Percentiles rank a stretch among this genome's conserved stretches.
These are phyloP conservation scores for Phytophthora sp. DNA, from an alignment of 352 stramenopile species.

Conservation along the genomic window DNA sequence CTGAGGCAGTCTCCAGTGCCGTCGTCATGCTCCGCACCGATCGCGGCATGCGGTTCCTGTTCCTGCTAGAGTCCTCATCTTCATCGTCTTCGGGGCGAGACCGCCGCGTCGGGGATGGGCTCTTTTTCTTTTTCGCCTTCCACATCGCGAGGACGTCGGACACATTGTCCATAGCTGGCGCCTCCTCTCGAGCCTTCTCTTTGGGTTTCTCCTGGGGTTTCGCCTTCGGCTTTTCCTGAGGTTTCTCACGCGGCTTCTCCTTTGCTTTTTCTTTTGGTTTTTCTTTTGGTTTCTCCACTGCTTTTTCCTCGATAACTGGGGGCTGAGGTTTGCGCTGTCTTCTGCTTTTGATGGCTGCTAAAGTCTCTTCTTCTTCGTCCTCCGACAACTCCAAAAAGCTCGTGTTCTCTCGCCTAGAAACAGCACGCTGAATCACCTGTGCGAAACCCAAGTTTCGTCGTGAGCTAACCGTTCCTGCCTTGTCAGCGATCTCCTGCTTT, in stretches of 20 bases:
- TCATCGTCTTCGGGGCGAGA: slow-evolving; percentile 14
- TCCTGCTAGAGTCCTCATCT: slow-evolving; percentile 15
- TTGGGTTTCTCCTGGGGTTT: background rate
- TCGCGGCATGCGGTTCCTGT: slow-evolving; percentile 12
- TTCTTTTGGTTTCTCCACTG: slow-evolving; percentile 10
- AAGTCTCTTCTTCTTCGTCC: slow-evolving; percentile 30
- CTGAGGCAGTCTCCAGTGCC: slow-evolving; percentile 8
- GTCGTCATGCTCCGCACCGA: slow-evolving; percentile 11
- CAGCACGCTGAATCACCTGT: slow-evolving; percentile 34
- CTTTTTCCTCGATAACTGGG: slow-evolving; percentile 18
- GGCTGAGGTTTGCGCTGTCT: slow-evolving; percentile 32
- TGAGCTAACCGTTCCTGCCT: slow-evolving; percentile 15
- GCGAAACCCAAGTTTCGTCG: slow-evolving; percentile 33
- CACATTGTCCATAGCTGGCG: slow-evolving; percentile 34
- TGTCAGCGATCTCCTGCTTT: slow-evolving; percentile 40
- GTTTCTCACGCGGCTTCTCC: slow-evolving; percentile 10
- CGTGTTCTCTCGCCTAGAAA: slow-evolving; percentile 26
- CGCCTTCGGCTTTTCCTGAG: background rate
- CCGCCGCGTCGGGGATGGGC: slow-evolving; percentile 14
- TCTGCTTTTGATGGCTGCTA: slow-evolving; percentile 33
- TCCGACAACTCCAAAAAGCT: slow-evolving; percentile 32
- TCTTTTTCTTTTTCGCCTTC: slow-evolving; percentile 50
- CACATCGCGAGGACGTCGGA: slow-evolving; percentile 57
- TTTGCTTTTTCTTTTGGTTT: slow-evolving; percentile 1
- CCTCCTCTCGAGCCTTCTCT: slow-evolving; percentile 19